These are phyloP conservation scores for Scenedesmus sp. DNA, from an alignment of 163 green algal genomes.

Conservation along the genomic window DNA sequence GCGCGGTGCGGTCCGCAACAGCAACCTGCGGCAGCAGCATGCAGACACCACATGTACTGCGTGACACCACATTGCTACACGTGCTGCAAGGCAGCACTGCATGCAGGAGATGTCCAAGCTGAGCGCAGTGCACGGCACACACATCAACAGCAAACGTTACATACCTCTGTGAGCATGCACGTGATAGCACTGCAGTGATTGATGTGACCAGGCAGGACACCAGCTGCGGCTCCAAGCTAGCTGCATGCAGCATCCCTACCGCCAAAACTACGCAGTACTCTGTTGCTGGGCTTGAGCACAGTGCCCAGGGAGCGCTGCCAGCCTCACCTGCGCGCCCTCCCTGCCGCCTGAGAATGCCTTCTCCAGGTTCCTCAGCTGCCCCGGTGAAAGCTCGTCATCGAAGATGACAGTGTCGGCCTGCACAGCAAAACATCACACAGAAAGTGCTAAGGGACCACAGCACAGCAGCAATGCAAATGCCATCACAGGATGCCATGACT, in stretches of 20 bases:
- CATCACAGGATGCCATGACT: too few relatives aligned
- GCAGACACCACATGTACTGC: too few relatives aligned
- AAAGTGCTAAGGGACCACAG: neutral
- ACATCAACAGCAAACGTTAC: too few relatives aligned
- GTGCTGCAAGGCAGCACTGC: too few relatives aligned
- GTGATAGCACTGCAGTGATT: too few relatives aligned
- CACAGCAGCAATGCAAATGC: too few relatives aligned
- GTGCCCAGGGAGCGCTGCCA: neutral
- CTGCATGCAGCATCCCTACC: neutral
- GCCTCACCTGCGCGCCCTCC: neutral
- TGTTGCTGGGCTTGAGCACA: too few relatives aligned
- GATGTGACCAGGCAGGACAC: neutral
- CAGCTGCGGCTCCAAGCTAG: neutral
- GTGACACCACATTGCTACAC: too few relatives aligned
- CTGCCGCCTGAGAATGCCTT: conserved; percentile 54
- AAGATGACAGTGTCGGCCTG: conserved; percentile 77
- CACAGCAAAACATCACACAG: neutral
- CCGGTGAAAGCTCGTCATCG: conserved; percentile 93
- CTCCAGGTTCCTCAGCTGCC: conserved; percentile 92
- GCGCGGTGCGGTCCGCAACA: conserved; percentile 90
- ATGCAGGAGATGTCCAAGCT: too few relatives aligned
- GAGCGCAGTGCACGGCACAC: too few relatives aligned
- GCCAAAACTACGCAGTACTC: too few relatives aligned
- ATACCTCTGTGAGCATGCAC: too few relatives aligned
- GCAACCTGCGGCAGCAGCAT: neutral